These are phyloP conservation scores for Vanrija sp. DNA, from an alignment of 1,284 basidiomycete genomes.

Conservation along the genomic window DNA sequence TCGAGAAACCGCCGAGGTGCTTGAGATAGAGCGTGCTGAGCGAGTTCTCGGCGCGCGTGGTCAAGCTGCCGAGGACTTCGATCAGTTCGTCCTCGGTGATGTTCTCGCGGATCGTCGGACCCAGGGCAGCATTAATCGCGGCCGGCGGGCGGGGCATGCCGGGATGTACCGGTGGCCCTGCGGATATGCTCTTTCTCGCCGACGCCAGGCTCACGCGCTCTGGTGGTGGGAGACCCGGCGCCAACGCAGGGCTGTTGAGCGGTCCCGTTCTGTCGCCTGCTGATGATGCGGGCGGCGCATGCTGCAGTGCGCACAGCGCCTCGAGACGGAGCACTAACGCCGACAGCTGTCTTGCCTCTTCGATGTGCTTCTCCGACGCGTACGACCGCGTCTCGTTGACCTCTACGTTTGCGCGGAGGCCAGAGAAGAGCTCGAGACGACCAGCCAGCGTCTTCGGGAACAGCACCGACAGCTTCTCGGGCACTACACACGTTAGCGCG, in stretches of 20 bases:
- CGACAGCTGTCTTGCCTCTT: constrained; percentile 73
- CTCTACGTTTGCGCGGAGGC: constrained; percentile 52
- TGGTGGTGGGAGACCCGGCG: constrained; percentile 48
- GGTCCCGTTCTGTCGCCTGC: constrained; percentile 6
- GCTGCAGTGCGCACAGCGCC: constrained; percentile 63
- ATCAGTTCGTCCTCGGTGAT: constrained; percentile 72
- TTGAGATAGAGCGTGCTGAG: constrained; percentile 58
- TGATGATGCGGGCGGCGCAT: not conserved
- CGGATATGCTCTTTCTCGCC: constrained; percentile 4
- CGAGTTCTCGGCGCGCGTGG: constrained; percentile 76
- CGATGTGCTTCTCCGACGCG: constrained; percentile 64
- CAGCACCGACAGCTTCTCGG: constrained; percentile 77
- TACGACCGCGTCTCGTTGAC: constrained; percentile 51
- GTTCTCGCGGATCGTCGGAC: constrained; percentile 69
- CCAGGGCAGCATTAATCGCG: constrained; percentile 45
- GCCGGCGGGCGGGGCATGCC: not conserved
- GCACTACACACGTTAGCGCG: constrained; percentile 50
- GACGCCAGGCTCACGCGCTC: not conserved
- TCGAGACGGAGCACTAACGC: constrained; percentile 77
- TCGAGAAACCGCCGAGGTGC: constrained; percentile 47
- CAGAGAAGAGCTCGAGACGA: constrained; percentile 60
- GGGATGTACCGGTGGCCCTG: not conserved
- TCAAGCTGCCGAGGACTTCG: constrained; percentile 68
- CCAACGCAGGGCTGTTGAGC: constrained; percentile 49
- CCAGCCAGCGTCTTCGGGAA: constrained; percentile 75